Conservation (phyloP, 768 basidiomycete genomes). For the Tylopilus balloui region DNA sequence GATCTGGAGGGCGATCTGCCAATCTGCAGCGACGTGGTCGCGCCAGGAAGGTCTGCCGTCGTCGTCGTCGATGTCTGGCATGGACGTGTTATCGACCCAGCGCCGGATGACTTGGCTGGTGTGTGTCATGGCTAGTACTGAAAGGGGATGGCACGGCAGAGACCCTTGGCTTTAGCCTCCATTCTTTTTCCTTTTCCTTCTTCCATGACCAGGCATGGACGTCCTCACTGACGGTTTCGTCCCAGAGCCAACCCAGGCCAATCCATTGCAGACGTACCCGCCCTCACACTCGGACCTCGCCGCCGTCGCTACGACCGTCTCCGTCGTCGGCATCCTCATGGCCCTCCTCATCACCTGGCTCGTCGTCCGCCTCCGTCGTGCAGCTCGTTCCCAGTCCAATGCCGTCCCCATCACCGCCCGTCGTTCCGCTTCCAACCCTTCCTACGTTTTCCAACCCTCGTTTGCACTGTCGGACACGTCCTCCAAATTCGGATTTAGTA, state of each 20-base stretch:
- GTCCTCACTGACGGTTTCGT: neutral
- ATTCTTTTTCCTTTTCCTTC: no score
- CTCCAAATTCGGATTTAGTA: conserved; percentile 28
- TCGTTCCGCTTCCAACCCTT: conserved; percentile 3
- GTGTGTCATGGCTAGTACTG: neutral
- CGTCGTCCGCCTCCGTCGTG: conserved; percentile 21
- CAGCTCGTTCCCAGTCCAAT: neutral
- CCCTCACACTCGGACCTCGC: conserved; percentile 17
- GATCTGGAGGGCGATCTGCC: conserved; percentile 50
- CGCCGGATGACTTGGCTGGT: no score
- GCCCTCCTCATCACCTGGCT: conserved; percentile 25
- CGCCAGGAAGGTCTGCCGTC: conserved; percentile 41
- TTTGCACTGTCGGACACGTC: conserved; percentile 23
- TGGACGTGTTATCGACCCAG: neutral
- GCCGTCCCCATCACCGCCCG: neutral
- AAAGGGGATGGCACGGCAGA: neutral
- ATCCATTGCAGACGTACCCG: neutral
- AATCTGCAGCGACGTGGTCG: conserved; percentile 50
- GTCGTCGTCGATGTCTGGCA: conserved; percentile 8
- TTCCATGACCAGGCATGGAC: neutral
- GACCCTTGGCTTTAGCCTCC: no score
- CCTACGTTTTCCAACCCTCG: conserved; percentile 21
- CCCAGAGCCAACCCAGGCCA: neutral
- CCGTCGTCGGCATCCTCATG: conserved; percentile 25
- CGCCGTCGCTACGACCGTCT: conserved; percentile 25